Conservation (phyloP, 23 red algal species). For the Chondrus crispus region DNA sequence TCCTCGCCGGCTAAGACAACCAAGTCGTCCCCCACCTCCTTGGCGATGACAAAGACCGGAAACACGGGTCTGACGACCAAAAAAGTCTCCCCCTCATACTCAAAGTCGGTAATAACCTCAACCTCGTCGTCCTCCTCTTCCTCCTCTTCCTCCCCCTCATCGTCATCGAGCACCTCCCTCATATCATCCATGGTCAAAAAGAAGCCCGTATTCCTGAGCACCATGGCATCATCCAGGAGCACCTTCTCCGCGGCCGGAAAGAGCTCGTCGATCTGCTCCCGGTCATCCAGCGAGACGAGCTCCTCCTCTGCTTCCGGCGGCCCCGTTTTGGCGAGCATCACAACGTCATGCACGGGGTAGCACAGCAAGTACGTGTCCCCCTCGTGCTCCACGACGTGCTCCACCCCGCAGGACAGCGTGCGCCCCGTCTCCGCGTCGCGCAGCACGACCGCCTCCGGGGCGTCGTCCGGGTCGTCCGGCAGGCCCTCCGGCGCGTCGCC, state of each 20-base stretch:
- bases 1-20: not conserved
- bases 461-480: not conserved
- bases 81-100: not conserved
- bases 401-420: constrained; percentile 4
- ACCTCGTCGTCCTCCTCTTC: constrained; percentile 26
- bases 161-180: not conserved
- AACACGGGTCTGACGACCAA: constrained; percentile 20
- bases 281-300: constrained; percentile 12
- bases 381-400: constrained; percentile 5
- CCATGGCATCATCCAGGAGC: not conserved
- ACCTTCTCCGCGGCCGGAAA: constrained; percentile 21
- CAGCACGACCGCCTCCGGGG: constrained; percentile 10
- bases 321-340: not conserved
- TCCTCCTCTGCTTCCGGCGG: not conserved
- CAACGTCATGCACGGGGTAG: constrained; percentile 40
- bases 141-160: constrained; percentile 11
- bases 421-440: constrained; percentile 11
- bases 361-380: constrained; percentile 9
- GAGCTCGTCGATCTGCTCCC: not conserved
- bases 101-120: constrained; percentile 36
- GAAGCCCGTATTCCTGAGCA: constrained; percentile 23
- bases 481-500: no score
- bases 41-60: constrained; percentile 25
- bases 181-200: constrained; percentile 13
- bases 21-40: not conserved